phyloP scores from a whole-genome alignment of 192 early-diverging fungal species.

The Neocallimastix lanati region DNA sequence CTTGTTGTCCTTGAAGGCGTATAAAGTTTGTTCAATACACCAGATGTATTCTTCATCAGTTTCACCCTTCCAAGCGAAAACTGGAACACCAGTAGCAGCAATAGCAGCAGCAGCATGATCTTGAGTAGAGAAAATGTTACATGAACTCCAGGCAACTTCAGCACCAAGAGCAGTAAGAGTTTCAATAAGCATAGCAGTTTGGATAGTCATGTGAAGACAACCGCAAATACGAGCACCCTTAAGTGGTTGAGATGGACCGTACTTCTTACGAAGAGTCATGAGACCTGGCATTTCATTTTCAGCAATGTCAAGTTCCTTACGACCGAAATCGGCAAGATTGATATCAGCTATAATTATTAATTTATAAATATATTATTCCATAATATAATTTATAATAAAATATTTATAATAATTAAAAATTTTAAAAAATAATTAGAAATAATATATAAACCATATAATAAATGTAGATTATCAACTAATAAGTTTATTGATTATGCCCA shows the following conservation, averaged over 20 bases:
- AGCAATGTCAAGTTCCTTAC: slow-evolving; percentile 87
- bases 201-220: slow-evolving; percentile 98
- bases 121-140: slow-evolving; percentile 96
- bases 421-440: no score
- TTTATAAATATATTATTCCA: no score
- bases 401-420: no score
- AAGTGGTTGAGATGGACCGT: slow-evolving; percentile 72
- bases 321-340: slow-evolving; percentile 82
- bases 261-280: slow-evolving; percentile 83
- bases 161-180: slow-evolving; percentile 87
- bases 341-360: slow-evolving; percentile 61
- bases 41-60: slow-evolving; percentile 98
- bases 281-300: slow-evolving; percentile 99
- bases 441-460: no score
- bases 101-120: slow-evolving; percentile 98
- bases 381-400: no score
- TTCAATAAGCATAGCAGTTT: slow-evolving; percentile 96
- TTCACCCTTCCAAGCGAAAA: slow-evolving; percentile 99
- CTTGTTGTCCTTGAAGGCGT: slow-evolving; percentile 79
- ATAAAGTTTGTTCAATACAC: slow-evolving; percentile 93
- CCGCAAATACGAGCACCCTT: slow-evolving; percentile 91
- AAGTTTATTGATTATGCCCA: no score
- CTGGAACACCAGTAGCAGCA: slow-evolving; percentile 84
- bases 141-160: slow-evolving; percentile 73
- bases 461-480: no score